phyloP scores from a whole-genome alignment of 108 stramenopile genomes.

The Craspedostauros australis region DNA sequence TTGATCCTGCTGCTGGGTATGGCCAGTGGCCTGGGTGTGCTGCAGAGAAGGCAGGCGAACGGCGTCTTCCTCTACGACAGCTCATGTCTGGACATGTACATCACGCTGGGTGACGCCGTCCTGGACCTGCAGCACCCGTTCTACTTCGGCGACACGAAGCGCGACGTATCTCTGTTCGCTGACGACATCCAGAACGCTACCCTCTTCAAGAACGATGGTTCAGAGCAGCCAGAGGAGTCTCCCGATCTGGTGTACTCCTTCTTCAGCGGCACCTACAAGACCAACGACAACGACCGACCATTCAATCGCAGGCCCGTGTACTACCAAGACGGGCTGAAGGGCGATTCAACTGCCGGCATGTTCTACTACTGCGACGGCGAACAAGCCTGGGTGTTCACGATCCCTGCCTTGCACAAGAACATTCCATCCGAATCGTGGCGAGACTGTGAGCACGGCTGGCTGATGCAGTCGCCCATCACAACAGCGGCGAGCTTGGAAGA shows the following conservation, averaged over 20 bases:
- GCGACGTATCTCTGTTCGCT: too few relatives aligned
- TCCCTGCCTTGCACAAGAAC: background rate
- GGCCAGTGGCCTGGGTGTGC: too few relatives aligned
- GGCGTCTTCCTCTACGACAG: too few relatives aligned
- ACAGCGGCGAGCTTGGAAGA: background rate
- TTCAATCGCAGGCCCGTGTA: background rate
- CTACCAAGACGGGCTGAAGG: background rate
- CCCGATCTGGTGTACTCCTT: background rate
- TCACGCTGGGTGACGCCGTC: too few relatives aligned
- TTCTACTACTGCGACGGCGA: background rate
- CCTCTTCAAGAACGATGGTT: too few relatives aligned
- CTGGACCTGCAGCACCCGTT: too few relatives aligned
- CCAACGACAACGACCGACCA: background rate
- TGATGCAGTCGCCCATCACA: background rate
- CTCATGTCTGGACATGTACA: too few relatives aligned
- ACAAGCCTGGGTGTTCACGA: background rate
- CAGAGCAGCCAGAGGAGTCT: too few relatives aligned
- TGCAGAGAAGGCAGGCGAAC: too few relatives aligned
- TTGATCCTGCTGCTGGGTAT: too few relatives aligned
- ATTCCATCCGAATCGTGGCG: background rate
- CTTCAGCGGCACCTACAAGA: background rate
- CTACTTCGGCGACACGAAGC: too few relatives aligned
- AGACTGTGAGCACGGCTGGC: background rate
- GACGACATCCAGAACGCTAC: too few relatives aligned
- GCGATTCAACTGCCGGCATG: background rate